Evolutionary conservation across 495 filamentous ascomycete genomes (phyloP).

Genomic region (Aspergillus conjunctus): DNA sequence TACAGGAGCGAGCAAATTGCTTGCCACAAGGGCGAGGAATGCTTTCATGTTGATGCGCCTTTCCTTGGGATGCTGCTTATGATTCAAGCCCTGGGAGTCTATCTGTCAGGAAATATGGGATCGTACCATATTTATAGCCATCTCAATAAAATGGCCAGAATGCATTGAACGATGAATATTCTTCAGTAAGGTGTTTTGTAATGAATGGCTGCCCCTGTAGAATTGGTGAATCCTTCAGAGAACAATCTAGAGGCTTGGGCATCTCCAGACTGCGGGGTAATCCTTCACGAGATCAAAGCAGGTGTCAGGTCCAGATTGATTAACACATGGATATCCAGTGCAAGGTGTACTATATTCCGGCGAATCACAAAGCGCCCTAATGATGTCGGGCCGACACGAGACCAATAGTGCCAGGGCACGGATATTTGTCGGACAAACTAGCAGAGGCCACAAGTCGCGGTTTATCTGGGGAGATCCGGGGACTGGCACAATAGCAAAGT

Average conservation of each 20-base stretch:
- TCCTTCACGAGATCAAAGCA: not conserved
- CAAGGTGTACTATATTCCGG: not conserved
- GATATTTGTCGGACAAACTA: conserved; percentile 7
- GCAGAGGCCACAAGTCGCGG: not conserved
- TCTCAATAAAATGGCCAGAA: not conserved
- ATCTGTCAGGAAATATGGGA: not conserved
- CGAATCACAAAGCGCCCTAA: not conserved
- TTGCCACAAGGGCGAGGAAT: not conserved
- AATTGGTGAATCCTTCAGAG: not conserved
- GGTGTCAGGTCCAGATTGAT: not conserved
- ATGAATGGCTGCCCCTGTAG: not conserved
- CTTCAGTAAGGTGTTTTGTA: not conserved
- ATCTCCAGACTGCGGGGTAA: conserved; percentile 10
- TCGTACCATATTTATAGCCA: not conserved
- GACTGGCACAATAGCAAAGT: not conserved
- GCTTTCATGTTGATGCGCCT: not conserved
- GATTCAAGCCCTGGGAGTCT: not conserved
- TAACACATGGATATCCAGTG: not conserved
- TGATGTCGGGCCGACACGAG: not conserved
- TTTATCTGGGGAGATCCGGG: not conserved
- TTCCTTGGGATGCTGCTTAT: not conserved
- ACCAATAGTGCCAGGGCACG: conserved; percentile 1
- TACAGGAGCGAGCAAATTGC: conserved; percentile 5
- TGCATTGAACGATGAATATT: not conserved
- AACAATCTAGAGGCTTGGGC: not conserved